Percentiles rank a stretch among this genome's conserved stretches.
phyloP scores from a whole-genome alignment of 768 basidiomycete genomes.

The Saitozyma podzolica region DNA sequence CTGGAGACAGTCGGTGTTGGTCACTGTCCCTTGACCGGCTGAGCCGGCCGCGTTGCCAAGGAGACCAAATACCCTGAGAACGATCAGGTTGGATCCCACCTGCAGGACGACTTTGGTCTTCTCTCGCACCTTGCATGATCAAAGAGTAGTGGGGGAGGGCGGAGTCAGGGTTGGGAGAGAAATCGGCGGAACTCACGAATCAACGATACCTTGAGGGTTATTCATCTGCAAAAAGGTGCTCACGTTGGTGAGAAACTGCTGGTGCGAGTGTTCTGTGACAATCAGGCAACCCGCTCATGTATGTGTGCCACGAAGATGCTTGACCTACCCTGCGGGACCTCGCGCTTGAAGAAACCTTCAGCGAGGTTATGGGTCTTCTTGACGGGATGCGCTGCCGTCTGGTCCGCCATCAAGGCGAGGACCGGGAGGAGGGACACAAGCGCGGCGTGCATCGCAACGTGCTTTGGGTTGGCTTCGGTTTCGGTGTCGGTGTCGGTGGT shows the following conservation, averaged over 20 bases:
- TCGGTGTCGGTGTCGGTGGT: no score
- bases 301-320: not conserved
- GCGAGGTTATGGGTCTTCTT: not conserved
- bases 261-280: constrained; percentile 63
- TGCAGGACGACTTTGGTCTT: no score
- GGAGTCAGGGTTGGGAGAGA: not conserved
- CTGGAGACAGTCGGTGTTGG: constrained; percentile 66
- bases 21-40: constrained; percentile 60
- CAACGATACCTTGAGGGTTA: constrained; percentile 64
- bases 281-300: not conserved
- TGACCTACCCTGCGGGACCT: constrained; percentile 65
- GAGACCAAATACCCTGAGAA: constrained; percentile 57
- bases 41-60: constrained; percentile 67
- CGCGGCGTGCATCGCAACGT: no score
- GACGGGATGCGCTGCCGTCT: constrained; percentile 55
- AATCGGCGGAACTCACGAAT: constrained; percentile 52
- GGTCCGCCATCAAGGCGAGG: constrained; percentile 53
- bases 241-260: constrained; percentile 61
- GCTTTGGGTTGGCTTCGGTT: no score
- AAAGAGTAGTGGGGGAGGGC: no score
- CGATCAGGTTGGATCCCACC: no score
- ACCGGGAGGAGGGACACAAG: constrained; percentile 22
- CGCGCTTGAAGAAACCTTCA: constrained; percentile 55
- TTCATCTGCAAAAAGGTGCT: constrained; percentile 58
- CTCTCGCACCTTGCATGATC: no score